Evolutionary conservation across 2,329 filamentous ascomycete species (phyloP).

Genomic region (Penicillium sp.): DNA sequence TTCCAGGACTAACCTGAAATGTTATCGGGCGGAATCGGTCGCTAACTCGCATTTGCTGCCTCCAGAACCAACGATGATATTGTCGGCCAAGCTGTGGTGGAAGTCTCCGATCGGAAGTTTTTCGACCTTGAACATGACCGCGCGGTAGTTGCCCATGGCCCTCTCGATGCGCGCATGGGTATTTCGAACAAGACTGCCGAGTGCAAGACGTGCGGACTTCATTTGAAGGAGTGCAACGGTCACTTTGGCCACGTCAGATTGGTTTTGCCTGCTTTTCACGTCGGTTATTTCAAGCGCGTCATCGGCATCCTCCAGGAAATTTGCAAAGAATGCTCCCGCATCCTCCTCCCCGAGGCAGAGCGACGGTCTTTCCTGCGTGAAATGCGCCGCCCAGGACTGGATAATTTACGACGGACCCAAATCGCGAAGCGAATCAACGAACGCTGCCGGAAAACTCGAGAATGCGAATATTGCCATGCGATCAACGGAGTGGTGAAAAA

Average conservation of each 20-base stretch:
- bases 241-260: conserved; percentile 94
- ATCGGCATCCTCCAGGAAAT: conserved; percentile 91
- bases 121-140: conserved; percentile 85
- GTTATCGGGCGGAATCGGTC: conserved; percentile 11
- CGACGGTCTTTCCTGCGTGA: conserved; percentile 75
- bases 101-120: conserved; percentile 89
- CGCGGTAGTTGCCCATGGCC: conserved; percentile 74
- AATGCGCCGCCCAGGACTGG: conserved; percentile 75
- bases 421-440: conserved; percentile 87
- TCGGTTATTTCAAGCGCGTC: conserved; percentile 92
- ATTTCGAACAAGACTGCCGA: conserved; percentile 78
- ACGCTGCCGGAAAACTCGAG: conserved; percentile 82
- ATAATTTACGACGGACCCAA: conserved; percentile 79
- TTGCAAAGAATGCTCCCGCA: conserved; percentile 88
- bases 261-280: conserved; percentile 88
- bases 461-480: conserved; percentile 74
- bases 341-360: conserved; percentile 78
- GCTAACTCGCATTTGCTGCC: conserved; percentile 14
- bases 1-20: background rate
- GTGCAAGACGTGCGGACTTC: conserved; percentile 80
- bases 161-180: conserved; percentile 82
- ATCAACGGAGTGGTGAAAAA: conserved; percentile 93
- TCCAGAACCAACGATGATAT: conserved; percentile 85
- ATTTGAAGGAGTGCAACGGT: conserved; percentile 80
- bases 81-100: conserved; percentile 89